Conservation (phyloP, 192 early-diverging fungal genomes). For the Mortierella antarctica region DNA sequence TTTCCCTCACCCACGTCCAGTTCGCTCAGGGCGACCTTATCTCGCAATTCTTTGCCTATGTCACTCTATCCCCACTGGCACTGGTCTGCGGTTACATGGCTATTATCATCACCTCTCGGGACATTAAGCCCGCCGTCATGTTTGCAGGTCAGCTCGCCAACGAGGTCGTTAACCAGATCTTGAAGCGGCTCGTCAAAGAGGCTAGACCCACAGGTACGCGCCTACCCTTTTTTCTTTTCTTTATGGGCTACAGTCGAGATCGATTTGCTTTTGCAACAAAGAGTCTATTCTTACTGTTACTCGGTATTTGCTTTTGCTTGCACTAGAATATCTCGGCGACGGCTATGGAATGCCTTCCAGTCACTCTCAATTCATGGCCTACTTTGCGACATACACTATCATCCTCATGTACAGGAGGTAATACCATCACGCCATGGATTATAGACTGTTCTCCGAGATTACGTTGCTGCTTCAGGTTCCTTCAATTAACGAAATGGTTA, state of each 20-base stretch:
- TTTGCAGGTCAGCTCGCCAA: constrained; percentile 77
- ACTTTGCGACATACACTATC: constrained; percentile 69
- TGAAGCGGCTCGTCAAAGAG: constrained; percentile 71
- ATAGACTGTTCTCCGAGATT: neutral
- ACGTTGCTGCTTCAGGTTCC: too few species aligned
- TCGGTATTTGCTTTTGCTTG: neutral
- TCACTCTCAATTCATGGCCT: constrained; percentile 85
- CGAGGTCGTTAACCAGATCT: constrained; percentile 69
- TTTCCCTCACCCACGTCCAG: constrained; percentile 79
- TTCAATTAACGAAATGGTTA: too few species aligned
- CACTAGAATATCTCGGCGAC: constrained; percentile 71
- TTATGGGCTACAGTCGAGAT: neutral
- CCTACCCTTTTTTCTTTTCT: neutral
- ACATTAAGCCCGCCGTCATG: constrained; percentile 68
- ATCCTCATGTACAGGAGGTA: constrained; percentile 66
- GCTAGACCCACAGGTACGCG: constrained; percentile 72
- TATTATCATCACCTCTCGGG: constrained; percentile 68
- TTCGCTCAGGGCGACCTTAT: constrained; percentile 69
- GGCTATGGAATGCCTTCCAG: constrained; percentile 90
- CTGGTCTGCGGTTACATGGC: constrained; percentile 77
- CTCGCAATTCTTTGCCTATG: constrained; percentile 69
- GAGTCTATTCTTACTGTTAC: neutral
- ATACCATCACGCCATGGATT: neutral
- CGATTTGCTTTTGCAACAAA: neutral
- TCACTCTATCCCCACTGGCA: constrained; percentile 72